These are phyloP conservation scores for Taiwanofungus camphoratus DNA, from an alignment of 1,284 basidiomycete genomes.

Conservation along the genomic window DNA sequence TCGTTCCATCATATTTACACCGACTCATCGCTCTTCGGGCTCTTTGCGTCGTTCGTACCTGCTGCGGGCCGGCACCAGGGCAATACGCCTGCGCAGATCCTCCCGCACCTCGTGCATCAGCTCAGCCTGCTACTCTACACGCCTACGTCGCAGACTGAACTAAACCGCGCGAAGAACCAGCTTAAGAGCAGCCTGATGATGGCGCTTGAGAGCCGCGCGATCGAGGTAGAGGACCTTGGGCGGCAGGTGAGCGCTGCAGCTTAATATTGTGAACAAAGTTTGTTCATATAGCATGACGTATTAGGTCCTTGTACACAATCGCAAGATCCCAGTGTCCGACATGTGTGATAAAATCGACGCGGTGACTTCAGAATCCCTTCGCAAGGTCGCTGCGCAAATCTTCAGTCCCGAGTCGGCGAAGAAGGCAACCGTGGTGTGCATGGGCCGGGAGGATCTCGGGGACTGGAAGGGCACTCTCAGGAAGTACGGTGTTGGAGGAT, in stretches of 20 bases:
- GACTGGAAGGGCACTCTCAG: conserved; percentile 53
- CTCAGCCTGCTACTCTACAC: conserved; percentile 68
- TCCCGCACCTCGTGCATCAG: conserved; percentile 86
- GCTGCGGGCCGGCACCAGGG: conserved; percentile 50
- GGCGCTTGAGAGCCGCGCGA: conserved; percentile 88
- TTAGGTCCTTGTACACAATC: conserved; percentile 87
- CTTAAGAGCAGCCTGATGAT: conserved; percentile 92
- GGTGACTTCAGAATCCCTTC: conserved; percentile 68
- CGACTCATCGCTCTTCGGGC: conserved; percentile 91
- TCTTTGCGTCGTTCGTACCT: conserved; percentile 88
- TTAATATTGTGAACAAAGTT: too few relatives aligned
- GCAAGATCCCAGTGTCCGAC: conserved; percentile 83
- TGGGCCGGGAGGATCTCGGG: conserved; percentile 68
- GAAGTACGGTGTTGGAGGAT: conserved; percentile 59
- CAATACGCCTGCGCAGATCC: conserved; percentile 63
- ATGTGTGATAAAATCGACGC: conserved; percentile 90
- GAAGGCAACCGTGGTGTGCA: conserved; percentile 65
- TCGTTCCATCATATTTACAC: conserved; percentile 98
- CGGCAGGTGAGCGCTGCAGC: conserved; percentile 54
- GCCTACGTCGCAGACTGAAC: conserved; percentile 62
- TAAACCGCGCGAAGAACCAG: conserved; percentile 91
- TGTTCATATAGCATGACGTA: too few relatives aligned
- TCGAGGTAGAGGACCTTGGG: conserved; percentile 89
- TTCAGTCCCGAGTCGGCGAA: conserved; percentile 59
- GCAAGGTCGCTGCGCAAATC: conserved; percentile 69